A percentile compares a stretch with the other conserved stretches of the same genome.
These are phyloP conservation scores for Leccinum fibrillosum DNA, from an alignment of 768 basidiomycete genomes.

Conservation along the genomic window DNA sequence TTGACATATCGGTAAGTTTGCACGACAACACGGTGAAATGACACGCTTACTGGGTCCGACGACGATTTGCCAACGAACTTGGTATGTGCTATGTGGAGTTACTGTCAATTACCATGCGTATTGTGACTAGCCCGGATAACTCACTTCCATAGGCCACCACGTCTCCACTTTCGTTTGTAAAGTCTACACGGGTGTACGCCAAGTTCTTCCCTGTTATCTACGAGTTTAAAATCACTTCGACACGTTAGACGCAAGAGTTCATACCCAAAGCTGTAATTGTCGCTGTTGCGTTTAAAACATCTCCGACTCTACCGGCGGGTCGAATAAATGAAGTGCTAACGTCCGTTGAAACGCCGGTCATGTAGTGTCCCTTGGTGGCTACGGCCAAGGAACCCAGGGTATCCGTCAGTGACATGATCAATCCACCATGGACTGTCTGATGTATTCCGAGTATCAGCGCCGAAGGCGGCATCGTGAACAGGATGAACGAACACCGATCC, in stretches of 20 bases:
- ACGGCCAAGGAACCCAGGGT: slow-evolving; percentile 84
- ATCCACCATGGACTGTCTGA: slow-evolving; percentile 72
- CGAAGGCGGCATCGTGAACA: neutral
- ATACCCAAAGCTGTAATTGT: slow-evolving; percentile 68
- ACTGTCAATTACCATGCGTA: neutral
- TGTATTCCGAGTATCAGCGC: neutral
- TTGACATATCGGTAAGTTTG: neutral
- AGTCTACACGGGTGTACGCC: slow-evolving; percentile 80
- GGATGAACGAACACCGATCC: slow-evolving; percentile 62
- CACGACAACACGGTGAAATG: neutral
- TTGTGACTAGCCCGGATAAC: slow-evolving; percentile 24
- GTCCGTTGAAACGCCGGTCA: slow-evolving; percentile 88
- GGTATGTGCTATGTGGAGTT: slow-evolving; percentile 60
- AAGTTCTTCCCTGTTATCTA: slow-evolving; percentile 61
- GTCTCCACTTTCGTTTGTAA: slow-evolving; percentile 59
- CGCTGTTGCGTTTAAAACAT: slow-evolving; percentile 61
- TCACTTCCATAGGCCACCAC: slow-evolving; percentile 80
- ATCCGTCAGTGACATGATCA: slow-evolving; percentile 79
- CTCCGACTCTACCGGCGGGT: slow-evolving; percentile 70
- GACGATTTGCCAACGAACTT: slow-evolving; percentile 78
- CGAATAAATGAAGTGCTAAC: slow-evolving; percentile 76
- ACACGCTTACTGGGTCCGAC: slow-evolving; percentile 36
- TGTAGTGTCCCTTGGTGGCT: slow-evolving; percentile 75
- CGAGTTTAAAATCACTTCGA: neutral
- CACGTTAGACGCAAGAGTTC: neutral